Evolutionary conservation across 805 yeast species (phyloP).

Genomic region (Danielia reshetovae): DNA sequence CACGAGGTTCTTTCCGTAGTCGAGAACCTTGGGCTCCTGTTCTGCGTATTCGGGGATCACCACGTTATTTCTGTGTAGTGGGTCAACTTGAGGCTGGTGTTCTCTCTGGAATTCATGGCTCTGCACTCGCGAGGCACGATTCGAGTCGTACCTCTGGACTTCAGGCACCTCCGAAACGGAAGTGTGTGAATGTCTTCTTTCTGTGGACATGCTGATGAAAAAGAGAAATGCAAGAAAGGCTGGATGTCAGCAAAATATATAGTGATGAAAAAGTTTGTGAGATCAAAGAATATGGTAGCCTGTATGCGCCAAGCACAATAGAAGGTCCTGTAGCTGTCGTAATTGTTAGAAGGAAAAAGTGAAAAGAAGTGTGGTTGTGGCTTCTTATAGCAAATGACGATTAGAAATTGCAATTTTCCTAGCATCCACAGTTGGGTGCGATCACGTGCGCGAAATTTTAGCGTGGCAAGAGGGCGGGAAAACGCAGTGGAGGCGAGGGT

Average conservation of each 20-base stretch:
- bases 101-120: constrained; percentile 18
- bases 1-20: constrained; percentile 26
- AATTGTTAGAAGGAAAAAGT: not conserved
- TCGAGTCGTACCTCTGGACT: constrained; percentile 14
- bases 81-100: constrained; percentile 10
- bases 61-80: constrained; percentile 6
- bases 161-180: constrained; percentile 12
- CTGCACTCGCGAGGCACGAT: constrained; percentile 8
- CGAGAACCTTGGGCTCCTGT: constrained; percentile 29
- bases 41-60: constrained; percentile 38
- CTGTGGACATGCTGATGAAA: too few species aligned
- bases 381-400: too few species aligned
- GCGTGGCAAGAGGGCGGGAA: too few species aligned
- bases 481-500: too few species aligned
- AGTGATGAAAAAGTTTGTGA: constrained; percentile 1
- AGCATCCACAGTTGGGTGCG: constrained; percentile 21
- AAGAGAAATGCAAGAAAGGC: too few species aligned
- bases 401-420: not conserved
- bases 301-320: too few species aligned
- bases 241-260: too few species aligned
- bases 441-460: constrained; percentile 23
- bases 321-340: too few species aligned
- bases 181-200: constrained; percentile 2
- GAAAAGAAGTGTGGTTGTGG: not conserved
- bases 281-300: too few species aligned